Evolutionary conservation across 371 early-diverging fungal species (phyloP).

Genomic region (Mortierella sp.): DNA sequence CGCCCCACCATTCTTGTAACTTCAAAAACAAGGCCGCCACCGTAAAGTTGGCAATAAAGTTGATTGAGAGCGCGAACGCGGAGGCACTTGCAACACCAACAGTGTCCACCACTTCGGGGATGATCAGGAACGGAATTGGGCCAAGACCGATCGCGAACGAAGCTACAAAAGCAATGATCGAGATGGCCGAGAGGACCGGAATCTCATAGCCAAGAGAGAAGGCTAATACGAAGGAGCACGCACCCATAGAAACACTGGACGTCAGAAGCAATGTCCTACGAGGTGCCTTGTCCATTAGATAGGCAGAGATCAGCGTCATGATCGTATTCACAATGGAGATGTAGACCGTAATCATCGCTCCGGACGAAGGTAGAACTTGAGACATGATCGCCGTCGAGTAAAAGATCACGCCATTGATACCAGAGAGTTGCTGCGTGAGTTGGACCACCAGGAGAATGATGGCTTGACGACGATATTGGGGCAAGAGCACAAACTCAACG

Average conservation of each 20-base stretch:
- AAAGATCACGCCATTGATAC: constrained; percentile 93
- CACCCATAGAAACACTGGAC: constrained; percentile 72
- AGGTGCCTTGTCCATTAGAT: constrained; percentile 84
- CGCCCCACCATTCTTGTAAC: constrained; percentile 68
- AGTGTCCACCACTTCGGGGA: constrained; percentile 85
- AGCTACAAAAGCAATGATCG: constrained; percentile 82
- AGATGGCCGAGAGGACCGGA: constrained; percentile 67
- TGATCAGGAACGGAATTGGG: constrained; percentile 88
- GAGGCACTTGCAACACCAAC: constrained; percentile 75
- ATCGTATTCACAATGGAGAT: constrained; percentile 82
- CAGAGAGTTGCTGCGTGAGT: constrained; percentile 86
- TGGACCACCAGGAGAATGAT: constrained; percentile 80
- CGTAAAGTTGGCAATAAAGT: constrained; percentile 80
- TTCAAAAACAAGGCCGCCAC: constrained; percentile 74
- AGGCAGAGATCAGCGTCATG: constrained; percentile 76
- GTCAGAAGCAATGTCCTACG: constrained; percentile 81
- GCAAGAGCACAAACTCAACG: constrained; percentile 53
- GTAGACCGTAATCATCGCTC: constrained; percentile 74
- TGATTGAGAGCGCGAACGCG: constrained; percentile 73
- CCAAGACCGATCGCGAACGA: constrained; percentile 92
- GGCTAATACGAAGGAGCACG: constrained; percentile 66
- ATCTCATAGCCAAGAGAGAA: constrained; percentile 64
- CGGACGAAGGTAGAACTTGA: constrained; percentile 69
- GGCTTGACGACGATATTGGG: constrained; percentile 70
- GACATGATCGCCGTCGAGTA: constrained; percentile 86